Base-by-base conservation (phyloP, 2,329 filamentous ascomycete species). In the Tetracladium maxilliforme region DNA sequence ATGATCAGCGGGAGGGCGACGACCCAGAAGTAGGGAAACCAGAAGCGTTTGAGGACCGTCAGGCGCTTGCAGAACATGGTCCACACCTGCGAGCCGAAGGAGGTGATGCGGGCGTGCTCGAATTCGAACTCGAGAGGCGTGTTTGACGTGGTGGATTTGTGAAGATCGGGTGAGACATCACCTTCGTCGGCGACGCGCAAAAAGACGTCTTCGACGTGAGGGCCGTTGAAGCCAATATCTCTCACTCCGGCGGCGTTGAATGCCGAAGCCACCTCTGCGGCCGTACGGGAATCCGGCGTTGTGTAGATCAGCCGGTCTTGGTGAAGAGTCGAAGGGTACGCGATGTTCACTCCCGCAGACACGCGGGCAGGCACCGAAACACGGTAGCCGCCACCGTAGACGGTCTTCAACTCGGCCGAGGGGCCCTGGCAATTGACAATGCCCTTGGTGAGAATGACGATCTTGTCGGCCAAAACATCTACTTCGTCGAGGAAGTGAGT, bases 401-500 rank as follows among this genome's bases (percentile, higher is more conserved):
- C 52, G 36, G 70, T 56, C 40, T 76, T 76, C 16, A 78, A 49
- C 31, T 69, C 67, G 3, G 73, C 69, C 10, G 66, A 65, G 4
- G 70, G 70, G 3, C 71, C 71, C 33, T 67, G 56, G 3, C 65
- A 70, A 32, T 71, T 73, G n/a, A 75, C 47, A 11, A 58, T 54
- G 14, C 72, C 72, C 36, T 66, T 70, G 6, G 69, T 72, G 5
- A 78, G 48, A 19, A 78, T 70, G 2, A 64, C 64, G 31, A 78
- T 74, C 29, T 72, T 61, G 39, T 77, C 71, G 2, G 70, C 65
- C 1, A 78, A 54, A 7, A 75, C 49, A 40, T 77, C 71, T 17
- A 23, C 10, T 26, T 77, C 71, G 33, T 77, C 71, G 15, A 78
- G 50, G 40, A 76, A 77, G 43, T 78, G 72, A 0, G 71, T 77